Base-by-base conservation (phyloP, 2,329 filamentous ascomycete species). In the Pezicula radicicola region DNA sequence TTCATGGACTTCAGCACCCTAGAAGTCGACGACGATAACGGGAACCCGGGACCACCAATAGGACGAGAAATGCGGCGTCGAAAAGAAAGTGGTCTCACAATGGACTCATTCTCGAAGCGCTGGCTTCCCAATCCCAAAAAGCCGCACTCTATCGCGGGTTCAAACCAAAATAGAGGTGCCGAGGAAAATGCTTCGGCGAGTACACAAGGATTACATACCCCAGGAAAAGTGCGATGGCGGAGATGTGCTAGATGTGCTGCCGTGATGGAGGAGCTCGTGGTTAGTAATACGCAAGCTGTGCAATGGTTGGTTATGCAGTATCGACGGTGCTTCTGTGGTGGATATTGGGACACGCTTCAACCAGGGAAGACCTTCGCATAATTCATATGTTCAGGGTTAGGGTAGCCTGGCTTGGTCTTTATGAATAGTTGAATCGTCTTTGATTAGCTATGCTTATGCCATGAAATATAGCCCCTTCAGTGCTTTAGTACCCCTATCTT, bases 281-380 rank as follows among this genome's bases (percentile, higher is more conserved):
- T 62, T 35, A 61, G 55, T 30, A 56, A 62, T 46, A 64, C 60
- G 42, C 57, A 56, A 18, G 53, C 60, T n/a, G 50, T 68, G 45
- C 63, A 67, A 48, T 68, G 64, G 64, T 39, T 68, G 51, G 56
- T 63, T 44, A 65, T 66, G 64, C 66, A 68, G 56, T 63, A 66
- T 49, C 54, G 64, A 36, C 51, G 65, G 7, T 68, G 66, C 41
- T 67, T 63, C 48, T 68, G 66, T 52, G 58, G 60, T 43, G 66
- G 66, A 16, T 63, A 63, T 56, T 68, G 65, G 64, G 52, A 64
- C 60, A 64, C 59, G 37, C 48, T 67, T 46, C 41, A 50, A n/a
- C 44, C 51, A 30, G 64, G 64, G n/a, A 55, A 63, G 45, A 59
- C 49, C 36, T 46, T 58, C 47, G 58, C 60, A 58, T 67, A 52